Percentiles rank a stretch among this genome's conserved stretches.
Evolutionary conservation across 352 stramenopile species (phyloP).

Genomic region (Blastocystis sp.): DNA sequence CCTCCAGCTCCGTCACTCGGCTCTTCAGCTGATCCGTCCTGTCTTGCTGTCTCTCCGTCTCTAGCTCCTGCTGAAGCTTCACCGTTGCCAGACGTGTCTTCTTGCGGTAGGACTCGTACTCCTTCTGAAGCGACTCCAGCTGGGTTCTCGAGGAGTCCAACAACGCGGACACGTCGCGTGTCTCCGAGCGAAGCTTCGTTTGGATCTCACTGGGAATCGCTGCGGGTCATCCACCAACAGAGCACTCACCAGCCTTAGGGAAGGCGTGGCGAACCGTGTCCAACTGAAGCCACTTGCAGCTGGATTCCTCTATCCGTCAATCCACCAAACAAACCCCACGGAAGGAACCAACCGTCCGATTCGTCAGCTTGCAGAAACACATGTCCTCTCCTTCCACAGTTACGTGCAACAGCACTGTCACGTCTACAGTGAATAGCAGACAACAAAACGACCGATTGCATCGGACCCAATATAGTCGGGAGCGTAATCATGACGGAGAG

Average conservation of each 20-base stretch:
- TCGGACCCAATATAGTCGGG: neutral
- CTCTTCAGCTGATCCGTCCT: neutral
- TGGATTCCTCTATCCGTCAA: neutral
- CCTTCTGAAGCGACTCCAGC: neutral
- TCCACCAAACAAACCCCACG: neutral
- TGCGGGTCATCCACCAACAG: neutral
- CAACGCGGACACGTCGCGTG: neutral
- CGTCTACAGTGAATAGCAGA: neutral
- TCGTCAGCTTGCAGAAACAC: conserved; percentile 5
- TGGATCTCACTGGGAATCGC: conserved; percentile 10
- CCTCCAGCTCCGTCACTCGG: neutral
- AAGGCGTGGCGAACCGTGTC: neutral
- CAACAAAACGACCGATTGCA: neutral
- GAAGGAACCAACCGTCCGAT: neutral
- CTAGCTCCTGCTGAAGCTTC: conserved; percentile 1
- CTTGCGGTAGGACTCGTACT: conserved; percentile 8
- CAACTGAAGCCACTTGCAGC: conserved; percentile 37
- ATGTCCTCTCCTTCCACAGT: neutral
- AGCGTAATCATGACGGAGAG: neutral
- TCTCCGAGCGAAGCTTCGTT: neutral
- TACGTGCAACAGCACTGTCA: neutral
- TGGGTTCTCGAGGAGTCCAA: neutral
- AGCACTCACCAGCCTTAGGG: neutral
- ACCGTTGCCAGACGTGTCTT: conserved; percentile 31
- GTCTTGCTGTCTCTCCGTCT: neutral